Evolutionary conservation across 208 protist species (phyloP), one percentile per base, ranked within the genome.

Genomic region (Trichomonas vaginalis): DNA sequence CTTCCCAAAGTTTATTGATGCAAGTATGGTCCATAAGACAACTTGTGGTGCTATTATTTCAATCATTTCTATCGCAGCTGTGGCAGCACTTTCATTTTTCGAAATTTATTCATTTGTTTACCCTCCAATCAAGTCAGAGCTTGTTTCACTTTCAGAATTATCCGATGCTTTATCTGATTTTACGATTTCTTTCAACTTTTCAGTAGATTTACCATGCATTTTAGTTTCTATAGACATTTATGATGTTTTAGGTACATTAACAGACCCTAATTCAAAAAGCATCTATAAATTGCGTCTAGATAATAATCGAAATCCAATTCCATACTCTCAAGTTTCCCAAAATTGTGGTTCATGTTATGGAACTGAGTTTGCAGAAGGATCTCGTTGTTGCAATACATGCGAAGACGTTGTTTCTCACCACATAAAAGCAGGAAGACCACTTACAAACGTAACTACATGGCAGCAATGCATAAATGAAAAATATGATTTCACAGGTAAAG

Each of bases 281-380:
- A 4, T 92, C 4, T 39, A 35, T 17, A 92, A 92, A 51, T 14
- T 39, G 3, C 4, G 86, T 35, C 1, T 92, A 9, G 86, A 92
- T 51, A 0, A 35, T 21, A 51, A 51, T 39, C 14, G 45, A 21
- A 47, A 92, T 35, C 45, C 40, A 51, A 92, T 92, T 51, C 14
- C 39, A 4, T 46, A 21, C 27, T 47, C 35, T 47, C 14, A 35
- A 4, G 40, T 47, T 88, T 27, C 82, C 0, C 86, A 42, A 39
- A 92, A 47, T 8, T 95, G 95, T 51, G 95, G 95, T 51, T 42
- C 23, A 39, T 95, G 95, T 42, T 95, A 95, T 79, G 95, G 95
- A 39, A 48, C 95, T 56, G 92, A 95, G 47, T 21, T 17, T 17
- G 21, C 92, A 27, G 10, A 17, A 9, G 56, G 3, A 39, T 6